Base-by-base conservation (phyloP, 192 early-diverging fungal genomes). In the Bifiguratus adelaidae region DNA sequence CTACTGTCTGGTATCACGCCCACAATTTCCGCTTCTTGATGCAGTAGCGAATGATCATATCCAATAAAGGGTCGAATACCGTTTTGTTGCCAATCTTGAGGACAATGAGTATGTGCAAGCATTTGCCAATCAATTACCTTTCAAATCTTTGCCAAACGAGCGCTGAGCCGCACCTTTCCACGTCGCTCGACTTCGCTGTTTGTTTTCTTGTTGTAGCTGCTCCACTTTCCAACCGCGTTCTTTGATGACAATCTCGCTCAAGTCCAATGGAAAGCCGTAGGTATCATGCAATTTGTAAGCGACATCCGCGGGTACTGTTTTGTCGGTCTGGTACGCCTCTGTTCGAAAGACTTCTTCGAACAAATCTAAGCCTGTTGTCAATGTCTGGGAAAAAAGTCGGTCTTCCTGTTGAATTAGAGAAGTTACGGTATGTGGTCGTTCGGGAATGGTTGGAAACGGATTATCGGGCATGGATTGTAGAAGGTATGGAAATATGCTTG, bases 261-360 rank as follows among this genome's bases (percentile, higher is more conserved):
- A 42, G 43, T 79, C 77, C 18, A 79, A 45, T 2, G 77, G 77
- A 44, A 79, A 79, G 1, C 77, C 77, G 49, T 67, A 76, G 3
- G 71, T 76, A 30, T 73, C 71, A 25, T 74, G 76, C 2, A 79
- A 38, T 30, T 68, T 60, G 47, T 76, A 79, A 0, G 77, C 77
- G 32, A 65, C 62, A 0, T 60, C 49, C 1, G 71, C 55, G 4
- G 66, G 65, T 3, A 78, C 63, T 3, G 52, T 32, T 21, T 61
- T 68, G 4, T 52, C 27, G 5, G 15, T 35, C 24, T 46, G 53
- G 6, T 66, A 43, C 3, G 66, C 58, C 5, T 65, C 56, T 30
- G 57, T 63, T 35, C 53, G 40, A 38, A 75, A 71, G 0, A 67
- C 47, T 7, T 56, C 52, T 7, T 73, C 70, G 6, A 76, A 50